Base-by-base conservation (phyloP, 495 filamentous ascomycete genomes). In the Penicillium fimorum region DNA sequence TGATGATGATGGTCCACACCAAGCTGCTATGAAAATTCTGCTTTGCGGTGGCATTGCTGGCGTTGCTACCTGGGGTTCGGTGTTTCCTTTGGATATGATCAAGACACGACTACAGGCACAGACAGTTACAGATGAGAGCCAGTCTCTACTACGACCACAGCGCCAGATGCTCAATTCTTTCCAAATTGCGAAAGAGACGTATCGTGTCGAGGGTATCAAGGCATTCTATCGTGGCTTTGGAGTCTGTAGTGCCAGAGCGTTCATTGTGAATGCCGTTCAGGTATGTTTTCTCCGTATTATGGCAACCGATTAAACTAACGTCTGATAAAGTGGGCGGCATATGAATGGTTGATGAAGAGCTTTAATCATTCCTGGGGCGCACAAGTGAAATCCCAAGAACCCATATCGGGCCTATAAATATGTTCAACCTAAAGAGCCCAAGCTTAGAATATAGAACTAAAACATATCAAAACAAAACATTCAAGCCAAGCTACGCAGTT, bases 61-160 rank as follows among this genome's bases (percentile, higher is more conserved):
- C 3, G 79, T 94, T 30, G 81, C 87, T 17, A 92, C 89, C 1
- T 96, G 92, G 92, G 79, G 84, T 10, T 91, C 87, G 41, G 83
- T 96, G 17, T 96, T 94, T 59, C 92, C 92, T 15, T 66, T 96
- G 37, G 92, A 96, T 68, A 86, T 96, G 50, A 76, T 96, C 58
- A 97, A 97, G 76, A 96, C 92, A 5, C 70, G 89, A 50, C 79
- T 96, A 44, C 92, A 96, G 68, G 84, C 85, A 6, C 87, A 91
- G 62, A 73, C 72, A 1, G 70, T 74, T 42, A 46, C 54, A 38
- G 59, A 70, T 66, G 63, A 76, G 58, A 56, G 54, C 32, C 70
- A 67, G 7, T 63, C 57, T 40, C 37, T 63, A 25, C 41, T 65
- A 35, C 57, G 55, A 35, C 30, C 62, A 17, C 57, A 56, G 29